phyloP scores from a whole-genome alignment of 495 filamentous ascomycete genomes.

The Aspergillus ostianus region DNA sequence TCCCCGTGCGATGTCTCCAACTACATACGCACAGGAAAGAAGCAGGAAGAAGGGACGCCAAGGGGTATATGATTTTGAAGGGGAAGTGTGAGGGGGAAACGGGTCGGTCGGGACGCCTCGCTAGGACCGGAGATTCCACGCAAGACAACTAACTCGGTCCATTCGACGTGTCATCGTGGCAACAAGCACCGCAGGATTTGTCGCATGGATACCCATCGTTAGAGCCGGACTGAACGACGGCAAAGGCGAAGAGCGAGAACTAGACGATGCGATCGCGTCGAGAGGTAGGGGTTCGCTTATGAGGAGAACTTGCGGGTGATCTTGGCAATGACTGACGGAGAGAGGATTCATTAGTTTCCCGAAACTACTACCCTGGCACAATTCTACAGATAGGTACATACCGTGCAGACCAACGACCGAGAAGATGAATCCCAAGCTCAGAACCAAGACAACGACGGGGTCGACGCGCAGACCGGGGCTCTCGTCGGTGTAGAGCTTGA shows the following conservation, averaged over 20 bases:
- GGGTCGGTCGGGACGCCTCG: neutral
- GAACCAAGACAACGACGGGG: slow-evolving; percentile 91
- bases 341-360: neutral
- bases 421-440: slow-evolving; percentile 96
- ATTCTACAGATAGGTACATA: slow-evolving; percentile 45
- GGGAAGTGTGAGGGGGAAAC: neutral
- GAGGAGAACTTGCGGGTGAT: slow-evolving; percentile 84
- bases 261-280: slow-evolving; percentile 1
- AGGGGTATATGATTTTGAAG: slow-evolving; percentile 26
- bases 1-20: slow-evolving; percentile 6
- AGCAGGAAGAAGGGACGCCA: slow-evolving; percentile 16
- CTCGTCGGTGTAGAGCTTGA: slow-evolving; percentile 99
- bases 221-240: slow-evolving; percentile 14
- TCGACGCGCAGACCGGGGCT: slow-evolving; percentile 94
- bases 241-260: slow-evolving; percentile 10
- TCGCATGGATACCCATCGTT: neutral
- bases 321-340: slow-evolving; percentile 83
- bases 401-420: slow-evolving; percentile 96
- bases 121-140: neutral
- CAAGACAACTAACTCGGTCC: neutral
- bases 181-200: neutral
- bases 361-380: neutral
- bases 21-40: slow-evolving; percentile 14
- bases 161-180: neutral
- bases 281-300: slow-evolving; percentile 20